These are phyloP conservation scores for Microstegium vimineum DNA, from an alignment of 176 grass and related monocot species.

Conservation along the genomic window DNA sequence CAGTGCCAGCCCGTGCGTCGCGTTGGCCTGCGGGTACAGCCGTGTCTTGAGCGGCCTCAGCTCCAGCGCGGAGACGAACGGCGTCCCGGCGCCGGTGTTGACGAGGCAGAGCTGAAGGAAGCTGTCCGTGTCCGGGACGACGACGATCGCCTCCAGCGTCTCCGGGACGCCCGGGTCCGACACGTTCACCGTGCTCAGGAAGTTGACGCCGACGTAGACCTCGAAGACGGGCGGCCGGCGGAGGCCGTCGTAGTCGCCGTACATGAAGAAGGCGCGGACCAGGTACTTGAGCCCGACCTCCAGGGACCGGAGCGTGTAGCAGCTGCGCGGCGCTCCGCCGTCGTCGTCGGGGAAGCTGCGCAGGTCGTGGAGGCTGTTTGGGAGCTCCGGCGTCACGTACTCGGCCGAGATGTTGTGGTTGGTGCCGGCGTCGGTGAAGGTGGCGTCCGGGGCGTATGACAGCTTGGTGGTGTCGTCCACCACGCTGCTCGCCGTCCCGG, in stretches of 20 bases:
- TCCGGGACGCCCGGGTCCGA: neutral
- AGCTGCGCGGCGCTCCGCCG: slow-evolving; percentile 18
- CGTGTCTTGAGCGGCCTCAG: slow-evolving; percentile 42
- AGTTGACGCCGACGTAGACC: slow-evolving; percentile 51
- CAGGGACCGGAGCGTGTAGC: slow-evolving; percentile 52
- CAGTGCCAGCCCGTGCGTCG: slow-evolving; percentile 24
- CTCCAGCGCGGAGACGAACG: slow-evolving; percentile 62
- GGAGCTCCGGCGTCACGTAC: neutral
- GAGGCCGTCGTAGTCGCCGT: slow-evolving; percentile 59
- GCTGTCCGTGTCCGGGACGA: neutral
- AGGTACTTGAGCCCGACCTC: slow-evolving; percentile 38
- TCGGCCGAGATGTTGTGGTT: slow-evolving; percentile 35
- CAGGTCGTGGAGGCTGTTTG: neutral
- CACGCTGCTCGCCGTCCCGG: slow-evolving; percentile 24
- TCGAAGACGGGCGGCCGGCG: slow-evolving; percentile 33
- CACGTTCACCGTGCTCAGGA: slow-evolving; percentile 41
- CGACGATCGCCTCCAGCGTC: slow-evolving; percentile 3
- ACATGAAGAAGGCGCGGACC: slow-evolving; percentile 36
- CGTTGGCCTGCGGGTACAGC: slow-evolving; percentile 23
- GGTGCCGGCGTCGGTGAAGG: slow-evolving; percentile 39
- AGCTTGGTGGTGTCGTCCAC: slow-evolving; percentile 28
- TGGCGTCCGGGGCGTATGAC: slow-evolving; percentile 6
- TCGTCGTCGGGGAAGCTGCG: slow-evolving; percentile 55
- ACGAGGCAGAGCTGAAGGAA: slow-evolving; percentile 52
- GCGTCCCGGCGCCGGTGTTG: slow-evolving; percentile 48